Conservation (phyloP, 257 asterid species). For the Solanum habrochaites region DNA sequence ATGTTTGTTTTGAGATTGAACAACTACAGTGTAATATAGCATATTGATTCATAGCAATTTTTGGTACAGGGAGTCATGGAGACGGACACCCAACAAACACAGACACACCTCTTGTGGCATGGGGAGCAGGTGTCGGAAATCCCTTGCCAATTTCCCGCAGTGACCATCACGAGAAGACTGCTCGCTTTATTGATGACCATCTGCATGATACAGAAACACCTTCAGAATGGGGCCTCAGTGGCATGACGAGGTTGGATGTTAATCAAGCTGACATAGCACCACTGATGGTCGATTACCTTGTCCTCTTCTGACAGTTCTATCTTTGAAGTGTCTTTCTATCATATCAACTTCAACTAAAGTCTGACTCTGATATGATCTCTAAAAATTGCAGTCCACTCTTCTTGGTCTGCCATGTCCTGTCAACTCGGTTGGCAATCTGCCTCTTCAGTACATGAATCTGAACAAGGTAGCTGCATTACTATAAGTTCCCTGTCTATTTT, state of each 20-base stretch:
- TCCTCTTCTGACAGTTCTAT: background rate
- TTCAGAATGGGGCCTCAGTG: conserved; percentile 83
- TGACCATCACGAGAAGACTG: conserved; percentile 31
- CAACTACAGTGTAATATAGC: background rate
- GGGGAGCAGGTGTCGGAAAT: conserved; percentile 83
- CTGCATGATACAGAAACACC: conserved; percentile 84
- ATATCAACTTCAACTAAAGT: background rate
- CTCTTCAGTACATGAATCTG: conserved; percentile 62
- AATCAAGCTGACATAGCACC: conserved; percentile 99
- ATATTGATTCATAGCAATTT: background rate
- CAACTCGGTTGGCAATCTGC: conserved; percentile 88
- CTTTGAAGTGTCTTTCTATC: background rate
- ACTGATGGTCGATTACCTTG: conserved; percentile 58
- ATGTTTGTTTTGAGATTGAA: background rate
- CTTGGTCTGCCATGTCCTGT: conserved; percentile 90
- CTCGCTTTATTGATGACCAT: conserved; percentile 79
- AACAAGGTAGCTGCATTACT: conserved; percentile 43
- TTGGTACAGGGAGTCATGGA: conserved; percentile 81
- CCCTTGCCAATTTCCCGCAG: conserved; percentile 37
- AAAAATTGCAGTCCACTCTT: conserved; percentile 76
- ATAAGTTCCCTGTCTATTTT: background rate
- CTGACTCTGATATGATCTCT: conserved; percentile 9
- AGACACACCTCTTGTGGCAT: conserved; percentile 95
- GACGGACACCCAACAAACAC: conserved; percentile 98
- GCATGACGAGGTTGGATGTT: conserved; percentile 79